Evolutionary conservation across 768 basidiomycete species (phyloP).

Genomic region (Xanthoconium purpureum): DNA sequence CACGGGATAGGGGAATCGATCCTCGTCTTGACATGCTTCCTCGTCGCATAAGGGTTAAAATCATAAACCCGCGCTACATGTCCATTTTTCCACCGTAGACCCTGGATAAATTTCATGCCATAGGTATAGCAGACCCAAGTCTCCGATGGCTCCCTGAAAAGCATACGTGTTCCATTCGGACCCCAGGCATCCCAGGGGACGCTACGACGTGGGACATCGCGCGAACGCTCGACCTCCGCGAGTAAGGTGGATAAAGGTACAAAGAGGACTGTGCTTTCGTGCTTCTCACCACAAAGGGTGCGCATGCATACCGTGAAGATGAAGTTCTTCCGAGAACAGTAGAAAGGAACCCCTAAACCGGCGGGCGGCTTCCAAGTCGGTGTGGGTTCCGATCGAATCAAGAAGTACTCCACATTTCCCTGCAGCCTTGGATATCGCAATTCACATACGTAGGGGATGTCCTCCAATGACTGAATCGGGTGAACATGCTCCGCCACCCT

Average conservation of each 20-base stretch:
- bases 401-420: conserved; percentile 17
- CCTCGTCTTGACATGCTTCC: conserved; percentile 11
- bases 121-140: conserved; percentile 37
- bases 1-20: conserved; percentile 7
- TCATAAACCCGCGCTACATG: conserved; percentile 29
- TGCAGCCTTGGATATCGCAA: conserved; percentile 25
- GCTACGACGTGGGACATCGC: neutral
- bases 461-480: conserved; percentile 5
- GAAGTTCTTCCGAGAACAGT: conserved; percentile 25
- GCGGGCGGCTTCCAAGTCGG: conserved; percentile 25
- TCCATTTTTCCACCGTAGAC: conserved; percentile 20
- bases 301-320: conserved; percentile 33
- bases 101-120: conserved; percentile 33
- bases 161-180: conserved; percentile 28
- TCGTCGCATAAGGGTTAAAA: conserved; percentile 30
- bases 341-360: conserved; percentile 17
- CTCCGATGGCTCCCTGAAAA: conserved; percentile 26
- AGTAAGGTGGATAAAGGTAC: conserved; percentile 33
- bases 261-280: conserved; percentile 25
- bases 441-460: conserved; percentile 24
- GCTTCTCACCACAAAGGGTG: conserved; percentile 1
- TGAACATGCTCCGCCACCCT: conserved; percentile 9
- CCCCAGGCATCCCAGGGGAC: conserved; percentile 35
- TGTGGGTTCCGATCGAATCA: conserved; percentile 34
- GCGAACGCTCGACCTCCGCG: conserved; percentile 19